Percentiles rank a stretch among this genome's conserved stretches.
Evolutionary conservation across 441 rosid species (phyloP).

Genomic region (Dalechampia spathulata): DNA sequence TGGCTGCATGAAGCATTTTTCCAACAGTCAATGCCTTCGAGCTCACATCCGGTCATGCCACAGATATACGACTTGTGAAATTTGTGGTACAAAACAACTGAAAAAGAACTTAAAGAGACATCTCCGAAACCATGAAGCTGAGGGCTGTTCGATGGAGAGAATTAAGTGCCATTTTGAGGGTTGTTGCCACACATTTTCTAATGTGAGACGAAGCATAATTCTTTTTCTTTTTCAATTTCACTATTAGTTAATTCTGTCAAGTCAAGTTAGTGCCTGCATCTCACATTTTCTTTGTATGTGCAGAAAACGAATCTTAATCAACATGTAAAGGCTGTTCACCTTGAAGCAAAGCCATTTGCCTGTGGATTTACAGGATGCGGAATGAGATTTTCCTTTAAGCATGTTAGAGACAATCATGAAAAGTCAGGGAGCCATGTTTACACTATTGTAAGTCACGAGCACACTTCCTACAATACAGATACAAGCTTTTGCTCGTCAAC

Average conservation of each 20-base stretch:
- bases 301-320: slow-evolving; percentile 71
- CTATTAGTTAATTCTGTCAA: background rate
- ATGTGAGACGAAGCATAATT: too few species aligned
- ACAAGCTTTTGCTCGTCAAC: too few species aligned
- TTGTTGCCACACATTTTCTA: slow-evolving; percentile 51
- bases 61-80: slow-evolving; percentile 42
- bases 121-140: slow-evolving; percentile 45
- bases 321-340: slow-evolving; percentile 67
- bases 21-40: slow-evolving; percentile 53
- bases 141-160: slow-evolving; percentile 24
- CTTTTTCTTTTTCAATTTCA: too few species aligned
- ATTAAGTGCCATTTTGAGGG: slow-evolving; percentile 48
- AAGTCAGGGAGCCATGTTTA: slow-evolving; percentile 51
- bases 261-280: background rate
- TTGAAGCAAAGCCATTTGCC: slow-evolving; percentile 41
- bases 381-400: slow-evolving; percentile 69
- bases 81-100: slow-evolving; percentile 57
- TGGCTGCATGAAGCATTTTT: slow-evolving; percentile 67
- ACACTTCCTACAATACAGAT: background rate
- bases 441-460: slow-evolving; percentile 39
- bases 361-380: slow-evolving; percentile 67
- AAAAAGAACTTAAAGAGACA: slow-evolving; percentile 78
- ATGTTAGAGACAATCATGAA: slow-evolving; percentile 79
- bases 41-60: slow-evolving; percentile 59
- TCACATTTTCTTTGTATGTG: background rate